Base-by-base conservation (phyloP, 768 basidiomycete species). In the Russula compacta region DNA sequence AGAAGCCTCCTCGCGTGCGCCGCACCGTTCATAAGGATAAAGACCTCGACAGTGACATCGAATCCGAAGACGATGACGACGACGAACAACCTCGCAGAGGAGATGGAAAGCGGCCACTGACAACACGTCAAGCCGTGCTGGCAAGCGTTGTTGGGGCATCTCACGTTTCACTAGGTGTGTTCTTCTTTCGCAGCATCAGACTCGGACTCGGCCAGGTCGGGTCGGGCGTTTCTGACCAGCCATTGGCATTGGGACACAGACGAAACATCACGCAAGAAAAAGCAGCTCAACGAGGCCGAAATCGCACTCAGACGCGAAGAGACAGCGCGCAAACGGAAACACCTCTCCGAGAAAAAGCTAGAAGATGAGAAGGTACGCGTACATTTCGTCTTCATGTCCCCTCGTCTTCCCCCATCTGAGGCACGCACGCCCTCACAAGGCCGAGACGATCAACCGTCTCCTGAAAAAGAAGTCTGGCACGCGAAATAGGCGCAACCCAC, bases 361-460 rank as follows among this genome's bases (percentile, higher is more conserved):
- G 87, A 90, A 69, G 89, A 92, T 60, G 90, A 92, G 72, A 91
- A 89, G 82, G 90, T 85, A 57, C 54, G 70, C 65, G 14, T 32
- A 14, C 6, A 49, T 44, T 53, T 29, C 54, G n/a, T n/a, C n/a
- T n/a, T n/a, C n/a, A n/a, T n/a, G n/a, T n/a, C 29, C 10, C 14
- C 6, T 39, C 35, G 39, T 11, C n/a, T 19, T 52, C 39, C 60
- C 60, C 35, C 43, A 36, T 21, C 36, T 15, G 12, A 40, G 21
- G 11, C 1, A 60, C 17, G 1, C 24, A 4, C 21, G 54, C 17
- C 2, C 5, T 21, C 12, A 19, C 66, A 92, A 56, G 88, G 83
- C 83, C 24, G 92, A 93, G 68, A 93, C 92, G 0, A 93, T 94
- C 71, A 92, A 92, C 67, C 85, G 92, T 32, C 78, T 94, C 14